Conservation (phyloP, 2,329 filamentous ascomycete genomes). For the Exophiala alcalophila region DNA sequence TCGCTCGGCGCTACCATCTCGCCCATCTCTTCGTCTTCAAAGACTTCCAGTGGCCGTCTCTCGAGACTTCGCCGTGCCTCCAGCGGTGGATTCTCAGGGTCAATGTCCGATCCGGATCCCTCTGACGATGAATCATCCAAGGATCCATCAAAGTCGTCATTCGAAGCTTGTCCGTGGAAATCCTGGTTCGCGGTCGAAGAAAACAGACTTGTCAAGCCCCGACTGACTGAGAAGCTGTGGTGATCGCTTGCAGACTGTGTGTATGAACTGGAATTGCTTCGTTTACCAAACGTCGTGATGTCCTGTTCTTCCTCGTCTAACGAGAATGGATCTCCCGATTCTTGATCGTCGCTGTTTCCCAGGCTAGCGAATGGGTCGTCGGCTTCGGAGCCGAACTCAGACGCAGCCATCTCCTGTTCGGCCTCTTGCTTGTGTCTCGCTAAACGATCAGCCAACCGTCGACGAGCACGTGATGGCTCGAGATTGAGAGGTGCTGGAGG, state of each 20-base stretch:
- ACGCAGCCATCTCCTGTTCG: slow-evolving; percentile 30
- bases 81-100: slow-evolving; percentile 25
- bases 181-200: slow-evolving; percentile 12
- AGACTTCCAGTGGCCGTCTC: slow-evolving; percentile 57
- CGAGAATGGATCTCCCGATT: slow-evolving; percentile 32
- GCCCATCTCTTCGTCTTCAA: slow-evolving; percentile 53
- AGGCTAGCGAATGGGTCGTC: slow-evolving; percentile 34
- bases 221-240: slow-evolving; percentile 35
- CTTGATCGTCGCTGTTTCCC: slow-evolving; percentile 41
- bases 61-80: slow-evolving; percentile 42
- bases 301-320: slow-evolving; percentile 32
- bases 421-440: slow-evolving; percentile 62
- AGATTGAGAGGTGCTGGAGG: slow-evolving; percentile 81
- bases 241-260: slow-evolving; percentile 21
- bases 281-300: slow-evolving; percentile 30
- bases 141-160: slow-evolving; percentile 30
- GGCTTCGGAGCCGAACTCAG: slow-evolving; percentile 32
- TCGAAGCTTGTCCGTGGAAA: slow-evolving; percentile 6
- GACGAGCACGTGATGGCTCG: slow-evolving; percentile 78
- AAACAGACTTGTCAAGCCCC: slow-evolving; percentile 30
- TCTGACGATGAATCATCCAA: slow-evolving; percentile 30
- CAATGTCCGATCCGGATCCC: slow-evolving; percentile 27
- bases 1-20: slow-evolving; percentile 44
- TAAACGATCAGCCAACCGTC: slow-evolving; percentile 85
- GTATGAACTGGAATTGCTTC: slow-evolving; percentile 22